Evolutionary conservation across 768 basidiomycete genomes (phyloP).

Genomic region (Gyrodon lividus): DNA sequence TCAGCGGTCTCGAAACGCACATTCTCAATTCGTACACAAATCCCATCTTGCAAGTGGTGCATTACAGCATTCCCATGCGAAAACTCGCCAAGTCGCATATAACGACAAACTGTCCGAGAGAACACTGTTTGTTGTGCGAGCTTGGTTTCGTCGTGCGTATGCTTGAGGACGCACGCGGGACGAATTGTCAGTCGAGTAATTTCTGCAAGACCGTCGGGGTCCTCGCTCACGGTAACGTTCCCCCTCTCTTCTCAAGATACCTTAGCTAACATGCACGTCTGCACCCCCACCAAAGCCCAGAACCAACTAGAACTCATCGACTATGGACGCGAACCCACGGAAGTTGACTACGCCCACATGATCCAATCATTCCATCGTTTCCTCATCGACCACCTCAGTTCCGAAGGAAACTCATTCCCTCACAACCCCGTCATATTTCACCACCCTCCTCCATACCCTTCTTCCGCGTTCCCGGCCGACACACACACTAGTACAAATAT

Average conservation of each 20-base stretch:
- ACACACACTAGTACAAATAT: slow-evolving; percentile 10
- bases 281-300: slow-evolving; percentile 40
- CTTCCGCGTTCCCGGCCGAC: slow-evolving; percentile 17
- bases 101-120: slow-evolving; percentile 79
- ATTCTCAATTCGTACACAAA: slow-evolving; percentile 98
- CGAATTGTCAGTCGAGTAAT: slow-evolving; percentile 95
- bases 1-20: slow-evolving; percentile 93
- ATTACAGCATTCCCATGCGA: slow-evolving; percentile 78
- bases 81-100: slow-evolving; percentile 88
- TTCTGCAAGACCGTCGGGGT: slow-evolving; percentile 93
- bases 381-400: slow-evolving; percentile 78
- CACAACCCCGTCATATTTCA: slow-evolving; percentile 56
- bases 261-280: neutral
- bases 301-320: slow-evolving; percentile 90
- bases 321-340: slow-evolving; percentile 72
- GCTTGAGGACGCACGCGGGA: slow-evolving; percentile 93
- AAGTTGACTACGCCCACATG: slow-evolving; percentile 78
- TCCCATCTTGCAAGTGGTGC: slow-evolving; percentile 83
- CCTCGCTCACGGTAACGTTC: slow-evolving; percentile 71
- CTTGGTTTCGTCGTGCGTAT: slow-evolving; percentile 92
- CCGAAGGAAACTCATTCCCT: slow-evolving; percentile 66
- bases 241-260: too few relatives aligned
- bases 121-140: slow-evolving; percentile 94
- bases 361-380: slow-evolving; percentile 97
- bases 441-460: slow-evolving; percentile 17